Conservation (phyloP, 2,329 filamentous ascomycete genomes). For the Neophaeococcomyces mojaviensis region DNA sequence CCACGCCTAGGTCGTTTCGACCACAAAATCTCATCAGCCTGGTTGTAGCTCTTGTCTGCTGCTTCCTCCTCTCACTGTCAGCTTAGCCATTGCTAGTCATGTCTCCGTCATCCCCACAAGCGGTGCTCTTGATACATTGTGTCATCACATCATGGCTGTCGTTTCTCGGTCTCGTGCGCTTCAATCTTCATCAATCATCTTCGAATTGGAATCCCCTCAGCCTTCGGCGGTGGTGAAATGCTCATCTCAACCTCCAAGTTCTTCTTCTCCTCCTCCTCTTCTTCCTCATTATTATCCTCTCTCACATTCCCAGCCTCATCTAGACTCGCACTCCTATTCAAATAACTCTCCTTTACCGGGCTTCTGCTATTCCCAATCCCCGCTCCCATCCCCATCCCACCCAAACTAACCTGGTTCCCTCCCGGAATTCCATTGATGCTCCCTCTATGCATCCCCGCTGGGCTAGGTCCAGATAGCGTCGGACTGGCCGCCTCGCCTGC, state of each 20-base stretch:
- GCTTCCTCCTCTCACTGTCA: no score
- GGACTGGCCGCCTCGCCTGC: conserved; percentile 12
- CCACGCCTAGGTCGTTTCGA: no score
- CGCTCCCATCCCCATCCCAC: no score
- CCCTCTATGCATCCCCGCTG: conserved; percentile 33
- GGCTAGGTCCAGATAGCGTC: conserved; percentile 1
- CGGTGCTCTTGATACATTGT: not conserved
- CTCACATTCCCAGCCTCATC: conserved; percentile 47
- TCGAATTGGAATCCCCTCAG: conserved; percentile 57
- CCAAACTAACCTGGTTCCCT: no score
- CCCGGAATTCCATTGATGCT: conserved; percentile 38
- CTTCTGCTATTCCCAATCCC: conserved; percentile 55
- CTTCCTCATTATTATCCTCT: conserved; percentile 34
- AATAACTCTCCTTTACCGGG: conserved; percentile 85
- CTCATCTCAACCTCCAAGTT: conserved; percentile 27
- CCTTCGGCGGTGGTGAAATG: conserved; percentile 37
- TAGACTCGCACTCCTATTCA: conserved; percentile 73
- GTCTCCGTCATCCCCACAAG: conserved; percentile 1
- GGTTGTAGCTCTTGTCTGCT: no score
- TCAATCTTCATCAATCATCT: conserved; percentile 38
- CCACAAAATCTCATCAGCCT: no score
- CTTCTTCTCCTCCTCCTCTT: conserved; percentile 26
- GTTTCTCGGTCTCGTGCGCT: not conserved
- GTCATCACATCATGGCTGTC: not conserved
- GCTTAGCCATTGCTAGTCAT: no score